Conservation (phyloP, 2,329 filamentous ascomycete genomes). For the Cercospora zeae-maydis region DNA sequence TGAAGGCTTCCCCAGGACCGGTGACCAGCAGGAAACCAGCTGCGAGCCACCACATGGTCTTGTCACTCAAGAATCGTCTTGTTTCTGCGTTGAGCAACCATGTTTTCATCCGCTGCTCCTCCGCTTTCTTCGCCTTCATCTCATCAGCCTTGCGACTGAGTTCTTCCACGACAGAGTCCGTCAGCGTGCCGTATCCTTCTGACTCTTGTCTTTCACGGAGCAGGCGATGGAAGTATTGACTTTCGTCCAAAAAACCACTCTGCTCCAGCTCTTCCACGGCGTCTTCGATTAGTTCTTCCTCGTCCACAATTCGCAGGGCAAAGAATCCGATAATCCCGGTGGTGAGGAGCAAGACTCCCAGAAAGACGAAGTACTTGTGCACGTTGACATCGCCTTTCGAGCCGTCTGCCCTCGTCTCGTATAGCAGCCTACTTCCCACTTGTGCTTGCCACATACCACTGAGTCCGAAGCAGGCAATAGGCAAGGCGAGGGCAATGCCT, state of each 20-base stretch:
- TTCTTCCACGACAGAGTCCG: conserved; percentile 45
- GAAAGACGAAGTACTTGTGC: conserved; percentile 82
- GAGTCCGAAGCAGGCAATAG: conserved; percentile 87
- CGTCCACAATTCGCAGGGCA: conserved; percentile 72
- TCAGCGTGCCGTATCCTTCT: conserved; percentile 60
- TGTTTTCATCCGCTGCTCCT: conserved; percentile 71
- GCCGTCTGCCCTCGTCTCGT: conserved; percentile 64
- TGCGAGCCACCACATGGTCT: conserved; percentile 94
- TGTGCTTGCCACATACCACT: conserved; percentile 97
- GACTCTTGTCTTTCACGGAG: conserved; percentile 40
- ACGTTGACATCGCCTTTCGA: conserved; percentile 63
- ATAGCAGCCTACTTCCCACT: conserved; percentile 73
- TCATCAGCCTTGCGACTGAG: conserved; percentile 46
- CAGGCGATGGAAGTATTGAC: conserved; percentile 63
- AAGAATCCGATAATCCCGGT: conserved; percentile 73
- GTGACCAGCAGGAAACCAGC: conserved; percentile 88
- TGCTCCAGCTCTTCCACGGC: conserved; percentile 87
- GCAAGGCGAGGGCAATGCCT: conserved; percentile 81
- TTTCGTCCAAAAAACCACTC: conserved; percentile 75
- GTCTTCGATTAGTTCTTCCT: conserved; percentile 82
- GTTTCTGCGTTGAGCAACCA: conserved; percentile 93
- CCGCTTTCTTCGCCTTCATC: conserved; percentile 46
- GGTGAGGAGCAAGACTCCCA: conserved; percentile 65
- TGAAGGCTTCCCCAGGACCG: conserved; percentile 93
- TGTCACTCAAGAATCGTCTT: conserved; percentile 74